Conservation (phyloP, 148 eudicot species). For the Rhododendron mucronatum region DNA sequence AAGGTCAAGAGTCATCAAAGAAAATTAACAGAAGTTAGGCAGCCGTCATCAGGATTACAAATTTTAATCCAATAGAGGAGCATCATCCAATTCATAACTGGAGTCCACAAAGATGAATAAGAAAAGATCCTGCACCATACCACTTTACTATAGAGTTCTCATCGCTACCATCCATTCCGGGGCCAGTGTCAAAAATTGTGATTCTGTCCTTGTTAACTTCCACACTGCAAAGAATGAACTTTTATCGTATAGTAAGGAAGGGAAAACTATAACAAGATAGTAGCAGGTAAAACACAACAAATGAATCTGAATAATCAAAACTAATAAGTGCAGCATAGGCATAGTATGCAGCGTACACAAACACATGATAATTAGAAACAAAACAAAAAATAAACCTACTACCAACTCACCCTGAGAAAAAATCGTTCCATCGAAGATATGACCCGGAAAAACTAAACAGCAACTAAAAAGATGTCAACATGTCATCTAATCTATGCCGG, state of each 20-base stretch:
- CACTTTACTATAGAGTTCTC: constrained; percentile 66
- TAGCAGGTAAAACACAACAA: neutral
- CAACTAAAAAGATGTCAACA: neutral
- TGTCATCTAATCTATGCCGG: neutral
- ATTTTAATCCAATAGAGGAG: neutral
- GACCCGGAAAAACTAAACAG: neutral
- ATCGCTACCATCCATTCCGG: constrained; percentile 64
- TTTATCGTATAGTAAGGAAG: neutral
- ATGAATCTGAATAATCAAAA: neutral
- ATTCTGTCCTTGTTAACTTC: constrained; percentile 31
- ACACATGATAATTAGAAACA: neutral
- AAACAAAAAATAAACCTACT: neutral
- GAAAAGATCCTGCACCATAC: constrained; percentile 24
- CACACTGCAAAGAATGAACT: constrained; percentile 40
- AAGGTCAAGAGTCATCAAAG: neutral
- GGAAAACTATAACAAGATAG: neutral
- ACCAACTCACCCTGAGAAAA: neutral
- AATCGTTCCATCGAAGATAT: neutral
- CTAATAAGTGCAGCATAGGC: neutral
- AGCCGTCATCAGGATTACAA: neutral
- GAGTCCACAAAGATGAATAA: neutral
- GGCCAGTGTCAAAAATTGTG: constrained; percentile 62
- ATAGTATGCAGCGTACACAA: neutral
- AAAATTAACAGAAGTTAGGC: neutral
- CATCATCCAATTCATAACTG: neutral